Evolutionary conservation across 495 filamentous ascomycete species (phyloP).

Genomic region (Tuber magnatum): DNA sequence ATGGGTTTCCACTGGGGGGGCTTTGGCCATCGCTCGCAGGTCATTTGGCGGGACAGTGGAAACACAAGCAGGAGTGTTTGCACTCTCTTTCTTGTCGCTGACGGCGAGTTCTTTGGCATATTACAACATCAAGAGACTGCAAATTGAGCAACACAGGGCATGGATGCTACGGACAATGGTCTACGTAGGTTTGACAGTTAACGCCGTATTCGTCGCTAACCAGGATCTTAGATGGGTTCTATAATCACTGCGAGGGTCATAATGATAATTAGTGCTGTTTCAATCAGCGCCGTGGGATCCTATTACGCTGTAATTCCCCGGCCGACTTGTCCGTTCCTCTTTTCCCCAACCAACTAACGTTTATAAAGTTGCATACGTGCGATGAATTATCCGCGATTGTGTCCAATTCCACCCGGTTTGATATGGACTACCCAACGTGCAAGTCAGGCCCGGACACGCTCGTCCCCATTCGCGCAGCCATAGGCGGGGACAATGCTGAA

Average conservation of each 20-base stretch:
- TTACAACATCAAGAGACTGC: slow-evolving; percentile 49
- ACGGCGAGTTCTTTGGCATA: slow-evolving; percentile 43
- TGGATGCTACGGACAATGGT: slow-evolving; percentile 53
- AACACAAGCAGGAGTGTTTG: slow-evolving; percentile 42
- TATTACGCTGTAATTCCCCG: slow-evolving; percentile 37
- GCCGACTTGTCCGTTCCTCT: background rate
- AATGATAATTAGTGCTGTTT: slow-evolving; percentile 41
- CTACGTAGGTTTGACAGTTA: slow-evolving; percentile 38
- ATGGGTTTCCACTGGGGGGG: slow-evolving; percentile 42
- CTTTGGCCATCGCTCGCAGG: slow-evolving; percentile 45
- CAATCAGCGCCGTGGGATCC: slow-evolving; percentile 38
- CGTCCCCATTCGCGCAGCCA: slow-evolving; percentile 19
- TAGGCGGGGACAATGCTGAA: background rate
- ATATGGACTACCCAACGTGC: slow-evolving; percentile 45
- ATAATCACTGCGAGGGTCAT: slow-evolving; percentile 49
- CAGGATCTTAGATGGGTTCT: slow-evolving; percentile 41
- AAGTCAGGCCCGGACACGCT: slow-evolving; percentile 33
- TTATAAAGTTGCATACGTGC: slow-evolving; percentile 41
- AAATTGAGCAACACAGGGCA: slow-evolving; percentile 52
- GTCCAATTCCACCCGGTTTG: slow-evolving; percentile 24
- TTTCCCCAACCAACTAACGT: background rate
- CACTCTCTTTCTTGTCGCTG: slow-evolving; percentile 43
- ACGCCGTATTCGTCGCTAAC: background rate
- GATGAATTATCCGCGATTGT: slow-evolving; percentile 44
- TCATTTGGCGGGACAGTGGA: slow-evolving; percentile 47